Base-by-base conservation (phyloP, 129 eudicot genomes). In the Chrysanthemum makinoi region DNA sequence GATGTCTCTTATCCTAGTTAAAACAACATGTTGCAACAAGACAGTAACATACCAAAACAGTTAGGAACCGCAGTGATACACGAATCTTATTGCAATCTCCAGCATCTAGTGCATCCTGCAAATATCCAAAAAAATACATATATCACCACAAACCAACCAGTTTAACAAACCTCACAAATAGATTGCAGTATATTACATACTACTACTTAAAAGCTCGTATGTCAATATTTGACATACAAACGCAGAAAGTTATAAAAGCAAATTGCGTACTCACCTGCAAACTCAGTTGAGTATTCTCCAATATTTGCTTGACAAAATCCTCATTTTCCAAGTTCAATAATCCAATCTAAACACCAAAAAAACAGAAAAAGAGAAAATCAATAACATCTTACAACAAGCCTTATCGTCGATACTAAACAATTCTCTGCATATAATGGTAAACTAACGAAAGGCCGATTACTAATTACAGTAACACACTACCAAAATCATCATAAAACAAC, bases 281-380 rank as follows among this genome's bases (percentile, higher is more conserved):
- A 62, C 72, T 84, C 69, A 47, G 51, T 22, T 84, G 94, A 56
- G 94, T 83, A n/a, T 55, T 81, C 79, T 95, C 96, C 52, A 95
- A 72, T 11, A 95, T 76, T 57, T 79, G 76, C 81, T 77, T 84
- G 35, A 75, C 97, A 69, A 88, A 86, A 6, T 87, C 95, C 73
- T 95, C 97, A 68, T 90, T 80, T 78, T 95, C 97, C 86, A 95
- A 80, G 73, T 95, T 90, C 84, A 95, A 49, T 53, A 95, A 78
- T 72, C 99, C 99, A 82, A 95, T 85, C 97, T 93, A 70, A 65
- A 78, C 51, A 64, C 65, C 30, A 51, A 53, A 50, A 53, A 50
- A 58, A 5, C 22, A 57, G 14, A 10, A 49, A 51, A 2, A 39
- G 9, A 39, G 10, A 39, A 35, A 35, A 39, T 39, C 46, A 39